These are phyloP conservation scores for Cyberlindnera mississippiensis DNA, from an alignment of 805 yeast genomes.

Conservation along the genomic window DNA sequence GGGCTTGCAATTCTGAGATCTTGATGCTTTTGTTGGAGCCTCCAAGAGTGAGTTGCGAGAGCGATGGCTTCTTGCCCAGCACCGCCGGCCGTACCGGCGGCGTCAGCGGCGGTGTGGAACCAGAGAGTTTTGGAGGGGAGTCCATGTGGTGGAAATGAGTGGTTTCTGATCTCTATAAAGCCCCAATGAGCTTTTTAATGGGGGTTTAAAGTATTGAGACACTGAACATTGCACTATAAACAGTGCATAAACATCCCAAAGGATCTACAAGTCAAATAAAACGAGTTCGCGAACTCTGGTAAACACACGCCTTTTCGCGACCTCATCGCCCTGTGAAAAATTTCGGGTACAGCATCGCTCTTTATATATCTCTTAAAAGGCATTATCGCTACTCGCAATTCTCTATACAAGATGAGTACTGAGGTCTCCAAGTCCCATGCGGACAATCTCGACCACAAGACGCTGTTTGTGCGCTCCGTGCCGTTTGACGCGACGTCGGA, in stretches of 20 bases:
- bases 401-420: not conserved
- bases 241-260: too few species aligned
- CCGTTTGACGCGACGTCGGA: constrained; percentile 81
- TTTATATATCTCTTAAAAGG: not conserved
- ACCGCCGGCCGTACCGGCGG: constrained; percentile 9
- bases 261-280: not conserved
- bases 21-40: constrained; percentile 14
- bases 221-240: too few species aligned
- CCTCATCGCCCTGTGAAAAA: not conserved
- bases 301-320: not conserved
- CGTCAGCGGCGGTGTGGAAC: constrained; percentile 13
- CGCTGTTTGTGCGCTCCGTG: constrained; percentile 81
- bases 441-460: constrained; percentile 39
- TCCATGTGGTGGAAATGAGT: too few species aligned
- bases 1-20: constrained; percentile 26
- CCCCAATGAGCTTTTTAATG: too few species aligned
- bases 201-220: too few species aligned
- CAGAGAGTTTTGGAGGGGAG: not conserved
- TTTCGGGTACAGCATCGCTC: constrained; percentile 1
- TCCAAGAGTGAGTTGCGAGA: constrained; percentile 20
- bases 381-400: too few species aligned
- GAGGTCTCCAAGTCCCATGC: constrained; percentile 10
- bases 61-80: constrained; percentile 18
- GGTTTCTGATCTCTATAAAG: too few species aligned
- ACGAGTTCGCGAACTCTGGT: not conserved